These are phyloP conservation scores for Zangia roseola DNA, from an alignment of 768 basidiomycete genomes.

Conservation along the genomic window DNA sequence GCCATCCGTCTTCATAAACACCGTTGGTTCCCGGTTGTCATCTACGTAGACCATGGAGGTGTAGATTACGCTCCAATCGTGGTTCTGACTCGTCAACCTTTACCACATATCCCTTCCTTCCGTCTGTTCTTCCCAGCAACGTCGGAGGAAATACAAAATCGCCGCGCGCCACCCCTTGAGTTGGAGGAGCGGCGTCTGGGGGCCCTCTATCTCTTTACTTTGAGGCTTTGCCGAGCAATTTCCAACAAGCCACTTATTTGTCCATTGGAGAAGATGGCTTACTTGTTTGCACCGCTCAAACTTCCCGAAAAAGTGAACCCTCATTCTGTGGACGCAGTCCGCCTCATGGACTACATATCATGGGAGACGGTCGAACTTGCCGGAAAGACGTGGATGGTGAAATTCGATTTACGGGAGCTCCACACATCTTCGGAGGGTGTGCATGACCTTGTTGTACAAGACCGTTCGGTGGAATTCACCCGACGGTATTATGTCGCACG, in stretches of 20 bases:
- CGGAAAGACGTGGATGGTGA: conserved; percentile 49
- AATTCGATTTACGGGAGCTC: conserved; percentile 42
- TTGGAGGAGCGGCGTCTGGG: conserved; percentile 46
- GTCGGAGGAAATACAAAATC: conserved; percentile 42
- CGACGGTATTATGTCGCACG: conserved; percentile 58
- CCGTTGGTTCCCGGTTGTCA: conserved; percentile 40
- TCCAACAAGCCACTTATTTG: conserved; percentile 70
- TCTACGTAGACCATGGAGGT: conserved; percentile 28
- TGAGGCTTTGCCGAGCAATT: conserved; percentile 58
- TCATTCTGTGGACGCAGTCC: conserved; percentile 18
- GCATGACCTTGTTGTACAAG: conserved; percentile 69
- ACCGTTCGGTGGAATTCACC: conserved; percentile 74
- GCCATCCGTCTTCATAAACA: conserved; percentile 25
- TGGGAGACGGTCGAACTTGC: conserved; percentile 63
- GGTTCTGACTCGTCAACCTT: conserved; percentile 63
- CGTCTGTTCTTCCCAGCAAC: conserved; percentile 57
- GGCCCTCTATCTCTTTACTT: conserved; percentile 58
- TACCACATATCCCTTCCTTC: conserved; percentile 58
- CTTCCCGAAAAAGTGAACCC: conserved; percentile 29
- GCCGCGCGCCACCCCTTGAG: conserved; percentile 48
- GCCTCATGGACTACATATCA: conserved; percentile 48
- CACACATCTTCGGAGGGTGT: conserved; percentile 36
- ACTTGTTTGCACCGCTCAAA: conserved; percentile 65
- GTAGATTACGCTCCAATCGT: conserved; percentile 55
- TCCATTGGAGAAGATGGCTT: conserved; percentile 51